These are phyloP conservation scores for Oryza longistaminata DNA, from an alignment of 176 grass and related monocot species.

Conservation along the genomic window DNA sequence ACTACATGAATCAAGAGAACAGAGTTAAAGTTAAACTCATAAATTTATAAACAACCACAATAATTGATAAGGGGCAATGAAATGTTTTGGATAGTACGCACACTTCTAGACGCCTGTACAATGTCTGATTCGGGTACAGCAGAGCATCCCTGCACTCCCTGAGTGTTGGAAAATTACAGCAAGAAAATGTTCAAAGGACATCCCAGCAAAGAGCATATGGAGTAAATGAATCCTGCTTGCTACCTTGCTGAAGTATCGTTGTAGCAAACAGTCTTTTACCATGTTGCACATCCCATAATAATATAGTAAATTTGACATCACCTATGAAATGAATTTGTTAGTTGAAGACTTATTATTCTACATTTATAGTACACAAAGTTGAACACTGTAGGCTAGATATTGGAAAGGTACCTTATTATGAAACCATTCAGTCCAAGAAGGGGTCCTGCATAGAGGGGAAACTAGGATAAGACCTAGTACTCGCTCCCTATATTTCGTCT, in stretches of 20 bases:
- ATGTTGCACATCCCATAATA: constrained; percentile 96
- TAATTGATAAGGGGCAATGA: constrained; percentile 19
- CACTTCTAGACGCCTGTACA: constrained; percentile 90
- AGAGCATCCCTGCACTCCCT: constrained; percentile 76
- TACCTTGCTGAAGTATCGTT: constrained; percentile 94
- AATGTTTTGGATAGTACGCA: constrained; percentile 35
- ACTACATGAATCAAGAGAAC: constrained; percentile 54
- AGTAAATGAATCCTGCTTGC: constrained; percentile 14
- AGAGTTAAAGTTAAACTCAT: constrained; percentile 30
- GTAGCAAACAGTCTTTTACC: constrained; percentile 87
- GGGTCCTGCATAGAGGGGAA: constrained; percentile 91
- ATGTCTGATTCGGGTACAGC: constrained; percentile 78
- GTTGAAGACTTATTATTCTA: constrained; percentile 23
- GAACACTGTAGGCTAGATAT: constrained; percentile 11
- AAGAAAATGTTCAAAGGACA: constrained; percentile 22
- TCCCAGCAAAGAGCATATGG: constrained; percentile 5
- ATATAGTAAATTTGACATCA: constrained; percentile 91
- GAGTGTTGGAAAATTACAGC: constrained; percentile 34
- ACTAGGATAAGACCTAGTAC: constrained; percentile 88
- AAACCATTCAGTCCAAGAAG: constrained; percentile 92
- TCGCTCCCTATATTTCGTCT: constrained; percentile 88
- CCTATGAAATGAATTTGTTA: constrained; percentile 47
- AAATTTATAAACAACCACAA: constrained; percentile 18
- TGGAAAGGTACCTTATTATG: constrained; percentile 75
- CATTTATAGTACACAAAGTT: background rate